Evolutionary conservation across 2,329 filamentous ascomycete genomes (phyloP).

Genomic region (Fusarium brachygibbosum): DNA sequence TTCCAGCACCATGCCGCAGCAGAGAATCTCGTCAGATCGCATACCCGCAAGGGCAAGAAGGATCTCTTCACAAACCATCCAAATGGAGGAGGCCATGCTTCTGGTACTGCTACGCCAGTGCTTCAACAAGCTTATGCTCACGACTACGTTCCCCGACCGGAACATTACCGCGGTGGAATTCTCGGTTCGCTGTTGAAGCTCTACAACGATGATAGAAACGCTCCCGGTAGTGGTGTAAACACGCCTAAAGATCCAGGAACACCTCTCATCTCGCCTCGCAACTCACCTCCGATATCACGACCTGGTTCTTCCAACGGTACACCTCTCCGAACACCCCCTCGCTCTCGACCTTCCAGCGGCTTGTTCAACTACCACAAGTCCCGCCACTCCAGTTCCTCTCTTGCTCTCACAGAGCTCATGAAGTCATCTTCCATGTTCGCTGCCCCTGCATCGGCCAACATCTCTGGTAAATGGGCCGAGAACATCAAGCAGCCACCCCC

Average conservation of each 20-base stretch:
- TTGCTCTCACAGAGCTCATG: slow-evolving; percentile 65
- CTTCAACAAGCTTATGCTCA: slow-evolving; percentile 64
- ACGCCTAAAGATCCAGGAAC: slow-evolving; percentile 58
- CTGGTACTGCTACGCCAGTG: slow-evolving; percentile 56
- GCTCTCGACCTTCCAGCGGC: slow-evolving; percentile 55
- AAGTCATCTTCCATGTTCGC: slow-evolving; percentile 68
- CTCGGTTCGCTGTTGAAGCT: slow-evolving; percentile 80
- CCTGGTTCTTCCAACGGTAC: slow-evolving; percentile 56
- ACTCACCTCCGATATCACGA: slow-evolving; percentile 58
- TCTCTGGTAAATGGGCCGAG: slow-evolving; percentile 60
- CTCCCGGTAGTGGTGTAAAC: slow-evolving; percentile 56
- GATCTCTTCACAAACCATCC: slow-evolving; percentile 52
- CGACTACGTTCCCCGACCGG: slow-evolving; percentile 74
- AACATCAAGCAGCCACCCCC: slow-evolving; percentile 57
- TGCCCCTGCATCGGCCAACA: slow-evolving; percentile 60
- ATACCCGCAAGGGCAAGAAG: slow-evolving; percentile 50
- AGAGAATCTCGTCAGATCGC: slow-evolving; percentile 55
- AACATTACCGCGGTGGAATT: slow-evolving; percentile 79
- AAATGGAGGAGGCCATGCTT: slow-evolving; percentile 46
- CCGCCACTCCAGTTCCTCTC: slow-evolving; percentile 58
- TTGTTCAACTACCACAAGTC: slow-evolving; percentile 60
- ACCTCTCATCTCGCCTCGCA: slow-evolving; percentile 58
- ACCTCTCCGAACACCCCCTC: slow-evolving; percentile 49
- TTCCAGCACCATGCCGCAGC: slow-evolving; percentile 49
- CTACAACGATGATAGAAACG: slow-evolving; percentile 66